Evolutionary conservation across 2,329 filamentous ascomycete species (phyloP).

Genomic region (Aspergillus felis): DNA sequence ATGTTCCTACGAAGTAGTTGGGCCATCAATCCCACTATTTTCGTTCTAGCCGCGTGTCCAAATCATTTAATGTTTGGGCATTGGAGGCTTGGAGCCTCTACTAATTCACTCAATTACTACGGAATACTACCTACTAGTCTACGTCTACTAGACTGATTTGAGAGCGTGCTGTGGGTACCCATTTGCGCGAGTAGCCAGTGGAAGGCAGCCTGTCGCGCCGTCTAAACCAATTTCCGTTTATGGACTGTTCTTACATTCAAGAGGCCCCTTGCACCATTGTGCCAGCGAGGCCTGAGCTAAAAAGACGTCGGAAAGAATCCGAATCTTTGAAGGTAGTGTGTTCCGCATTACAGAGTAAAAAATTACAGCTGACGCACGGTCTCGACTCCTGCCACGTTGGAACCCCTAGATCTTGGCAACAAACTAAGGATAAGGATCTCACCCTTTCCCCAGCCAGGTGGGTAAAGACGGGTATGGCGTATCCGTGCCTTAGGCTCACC

Average conservation of each 20-base stretch:
- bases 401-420: constrained; percentile 23
- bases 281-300: constrained; percentile 1
- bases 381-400: constrained; percentile 21
- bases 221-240: constrained; percentile 2
- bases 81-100: too few species aligned
- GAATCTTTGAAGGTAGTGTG: background rate
- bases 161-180: background rate
- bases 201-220: background rate
- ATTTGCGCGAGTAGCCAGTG: background rate
- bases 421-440: constrained; percentile 26
- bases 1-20: background rate
- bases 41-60: background rate
- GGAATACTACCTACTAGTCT: too few species aligned
- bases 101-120: too few species aligned
- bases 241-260: constrained; percentile 2
- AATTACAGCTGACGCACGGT: constrained; percentile 10
- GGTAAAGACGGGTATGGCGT: constrained; percentile 2
- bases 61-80: background rate
- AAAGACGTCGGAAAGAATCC: background rate
- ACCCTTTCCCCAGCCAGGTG: constrained; percentile 13
- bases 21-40: background rate
- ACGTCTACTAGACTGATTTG: background rate
- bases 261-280: constrained; percentile 11
- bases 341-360: background rate
- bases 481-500: too few species aligned